A percentile compares a stretch with the other conserved stretches of the same genome.
These are phyloP conservation scores for Daedaleopsis nitida DNA, from an alignment of 768 basidiomycete genomes.

Conservation along the genomic window DNA sequence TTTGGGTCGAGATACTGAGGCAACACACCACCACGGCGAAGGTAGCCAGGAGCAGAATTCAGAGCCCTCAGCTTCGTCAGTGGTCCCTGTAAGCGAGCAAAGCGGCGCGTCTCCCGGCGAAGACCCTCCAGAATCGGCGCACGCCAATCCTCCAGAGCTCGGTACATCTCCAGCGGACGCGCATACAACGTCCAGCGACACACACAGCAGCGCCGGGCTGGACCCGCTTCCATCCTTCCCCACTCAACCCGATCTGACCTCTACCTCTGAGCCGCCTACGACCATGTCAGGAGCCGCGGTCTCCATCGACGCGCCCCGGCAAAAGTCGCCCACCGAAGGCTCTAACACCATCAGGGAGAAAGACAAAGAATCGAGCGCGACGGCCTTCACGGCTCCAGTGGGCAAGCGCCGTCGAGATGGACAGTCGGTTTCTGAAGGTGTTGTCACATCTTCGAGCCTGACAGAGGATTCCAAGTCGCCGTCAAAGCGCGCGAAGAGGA, in stretches of 20 bases:
- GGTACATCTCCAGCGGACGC: conserved; percentile 12
- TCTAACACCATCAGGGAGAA: conserved; percentile 4
- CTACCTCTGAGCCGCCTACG: conserved; percentile 9
- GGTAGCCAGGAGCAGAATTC: not conserved
- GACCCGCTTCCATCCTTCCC: conserved; percentile 17
- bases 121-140: not conserved
- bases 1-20: conserved; percentile 9
- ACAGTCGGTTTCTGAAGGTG: conserved; percentile 31
- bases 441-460: conserved; percentile 31
- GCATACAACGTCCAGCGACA: conserved; percentile 11
- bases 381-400: conserved; percentile 39
- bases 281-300: conserved; percentile 17
- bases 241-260: conserved; percentile 14
- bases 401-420: conserved; percentile 33
- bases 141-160: conserved; percentile 5
- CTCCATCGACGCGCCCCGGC: conserved; percentile 7
- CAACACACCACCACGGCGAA: conserved; percentile 4
- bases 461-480: conserved; percentile 28
- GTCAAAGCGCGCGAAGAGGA: conserved; percentile 43
- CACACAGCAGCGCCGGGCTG: conserved; percentile 18
- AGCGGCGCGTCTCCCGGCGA: conserved; percentile 14
- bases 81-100: not conserved
- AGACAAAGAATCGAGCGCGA: conserved; percentile 39
- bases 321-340: conserved; percentile 5
- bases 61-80: not conserved